Conservation (phyloP, 768 basidiomycete genomes). For the Psilocybe azurescens region DNA sequence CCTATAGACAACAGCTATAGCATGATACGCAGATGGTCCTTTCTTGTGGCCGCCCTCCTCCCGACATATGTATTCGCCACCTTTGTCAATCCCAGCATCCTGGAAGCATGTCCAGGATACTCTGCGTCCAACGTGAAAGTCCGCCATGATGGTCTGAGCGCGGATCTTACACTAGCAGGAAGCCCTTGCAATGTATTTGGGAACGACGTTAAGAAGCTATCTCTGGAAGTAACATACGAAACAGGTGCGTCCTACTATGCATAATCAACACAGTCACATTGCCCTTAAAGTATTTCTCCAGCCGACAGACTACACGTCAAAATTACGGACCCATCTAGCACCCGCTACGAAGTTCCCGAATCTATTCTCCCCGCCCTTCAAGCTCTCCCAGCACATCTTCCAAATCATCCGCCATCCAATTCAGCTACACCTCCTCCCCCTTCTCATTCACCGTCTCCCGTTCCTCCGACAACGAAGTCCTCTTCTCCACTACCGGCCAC, state of each 20-base stretch:
- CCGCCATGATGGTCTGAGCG: slow-evolving; percentile 46
- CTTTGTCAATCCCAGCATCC: slow-evolving; percentile 36
- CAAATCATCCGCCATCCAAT: slow-evolving; percentile 49
- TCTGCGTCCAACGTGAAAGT: slow-evolving; percentile 49
- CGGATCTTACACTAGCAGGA: slow-evolving; percentile 57
- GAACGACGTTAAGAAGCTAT: slow-evolving; percentile 50
- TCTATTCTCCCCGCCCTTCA: slow-evolving; percentile 59
- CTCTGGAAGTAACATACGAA: slow-evolving; percentile 61
- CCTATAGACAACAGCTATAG: too few species aligned
- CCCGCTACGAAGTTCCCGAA: slow-evolving; percentile 70
- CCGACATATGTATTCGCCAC: slow-evolving; percentile 8
- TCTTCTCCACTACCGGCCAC: slow-evolving; percentile 66
- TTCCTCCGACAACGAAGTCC: slow-evolving; percentile 50
- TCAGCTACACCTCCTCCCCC: slow-evolving; percentile 63
- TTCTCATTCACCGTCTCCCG: slow-evolving; percentile 67
- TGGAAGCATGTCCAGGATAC: slow-evolving; percentile 70
- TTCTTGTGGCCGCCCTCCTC: background rate
- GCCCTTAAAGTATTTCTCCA: slow-evolving; percentile 22
- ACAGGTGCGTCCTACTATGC: slow-evolving; percentile 40
- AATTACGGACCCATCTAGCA: slow-evolving; percentile 53
- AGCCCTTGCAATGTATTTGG: slow-evolving; percentile 66
- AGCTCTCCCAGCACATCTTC: slow-evolving; percentile 31
- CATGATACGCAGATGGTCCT: background rate
- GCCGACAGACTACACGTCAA: slow-evolving; percentile 68
- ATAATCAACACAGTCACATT: slow-evolving; percentile 15